A percentile compares a stretch with the other conserved stretches of the same genome.
phyloP scores from a whole-genome alignment of 257 asterid genomes.

The Solanum etuberosum region DNA sequence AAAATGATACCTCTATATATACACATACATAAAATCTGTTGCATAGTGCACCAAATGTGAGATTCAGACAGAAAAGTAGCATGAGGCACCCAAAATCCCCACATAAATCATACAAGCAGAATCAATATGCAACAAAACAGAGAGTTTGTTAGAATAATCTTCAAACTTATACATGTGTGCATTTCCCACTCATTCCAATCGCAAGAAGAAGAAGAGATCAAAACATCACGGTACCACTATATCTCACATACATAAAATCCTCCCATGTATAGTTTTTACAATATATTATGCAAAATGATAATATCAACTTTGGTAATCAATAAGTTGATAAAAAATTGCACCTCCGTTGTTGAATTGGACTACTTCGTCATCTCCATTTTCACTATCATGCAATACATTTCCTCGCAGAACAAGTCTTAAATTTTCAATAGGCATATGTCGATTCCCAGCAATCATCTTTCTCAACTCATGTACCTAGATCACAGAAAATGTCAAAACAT shows the following conservation, averaged over 20 bases:
- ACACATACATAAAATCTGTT: neutral
- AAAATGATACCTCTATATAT: neutral
- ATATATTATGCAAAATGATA: neutral
- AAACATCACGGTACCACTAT: neutral
- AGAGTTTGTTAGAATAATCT: neutral
- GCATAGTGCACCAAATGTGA: neutral
- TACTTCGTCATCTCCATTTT: constrained; percentile 33
- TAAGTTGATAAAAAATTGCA: constrained; percentile 3
- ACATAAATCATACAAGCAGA: neutral
- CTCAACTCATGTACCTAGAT: constrained; percentile 74
- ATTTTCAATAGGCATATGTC: constrained; percentile 36
- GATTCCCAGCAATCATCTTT: constrained; percentile 46
- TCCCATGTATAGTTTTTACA: neutral
- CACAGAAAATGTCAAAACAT: neutral
- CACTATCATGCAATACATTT: constrained; percentile 50
- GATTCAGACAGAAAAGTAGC: neutral
- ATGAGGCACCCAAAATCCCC: neutral
- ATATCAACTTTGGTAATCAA: neutral
- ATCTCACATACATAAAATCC: neutral
- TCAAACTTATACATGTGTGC: neutral
- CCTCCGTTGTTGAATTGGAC: constrained; percentile 62
- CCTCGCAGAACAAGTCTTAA: constrained; percentile 66
- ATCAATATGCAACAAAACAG: neutral
- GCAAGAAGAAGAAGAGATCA: neutral
- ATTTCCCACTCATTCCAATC: neutral